Conservation (phyloP, 1,284 basidiomycete species). For the Limonomyces culmigenus region DNA sequence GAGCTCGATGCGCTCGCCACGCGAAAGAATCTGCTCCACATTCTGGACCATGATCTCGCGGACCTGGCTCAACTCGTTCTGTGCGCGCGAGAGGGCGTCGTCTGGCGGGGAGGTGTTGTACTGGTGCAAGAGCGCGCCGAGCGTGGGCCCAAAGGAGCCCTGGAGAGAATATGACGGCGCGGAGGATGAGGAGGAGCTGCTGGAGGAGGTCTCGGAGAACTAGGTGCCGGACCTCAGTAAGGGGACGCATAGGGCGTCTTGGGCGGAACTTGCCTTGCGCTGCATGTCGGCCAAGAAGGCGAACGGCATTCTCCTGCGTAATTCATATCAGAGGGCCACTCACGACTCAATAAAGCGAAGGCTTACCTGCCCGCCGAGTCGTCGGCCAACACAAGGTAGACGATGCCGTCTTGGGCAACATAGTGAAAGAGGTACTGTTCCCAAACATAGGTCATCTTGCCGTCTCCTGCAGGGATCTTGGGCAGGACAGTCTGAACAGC, state of each 20-base stretch:
- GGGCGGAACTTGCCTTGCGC: slow-evolving; percentile 29
- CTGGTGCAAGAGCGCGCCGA: slow-evolving; percentile 61
- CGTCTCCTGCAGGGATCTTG: slow-evolving; percentile 89
- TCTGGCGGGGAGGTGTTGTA: slow-evolving; percentile 82
- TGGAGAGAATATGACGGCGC: slow-evolving; percentile 50
- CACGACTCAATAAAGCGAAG: slow-evolving; percentile 4
- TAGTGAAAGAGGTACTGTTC: slow-evolving; percentile 96
- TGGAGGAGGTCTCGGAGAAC: slow-evolving; percentile 47
- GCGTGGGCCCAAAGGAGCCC: slow-evolving; percentile 46
- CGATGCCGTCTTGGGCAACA: slow-evolving; percentile 72
- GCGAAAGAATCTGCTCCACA: slow-evolving; percentile 83
- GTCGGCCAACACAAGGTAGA: slow-evolving; percentile 88
- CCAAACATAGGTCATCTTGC: slow-evolving; percentile 92
- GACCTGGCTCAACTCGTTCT: slow-evolving; percentile 81
- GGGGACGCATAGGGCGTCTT: slow-evolving; percentile 2
- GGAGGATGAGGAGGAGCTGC: slow-evolving; percentile 29
- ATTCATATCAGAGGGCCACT: too few species aligned
- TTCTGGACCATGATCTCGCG: slow-evolving; percentile 98
- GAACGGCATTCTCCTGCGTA: slow-evolving; percentile 73
- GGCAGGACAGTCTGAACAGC: slow-evolving; percentile 86
- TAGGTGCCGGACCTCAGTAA: slow-evolving; percentile 12
- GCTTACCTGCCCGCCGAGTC: slow-evolving; percentile 72
- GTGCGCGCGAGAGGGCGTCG: slow-evolving; percentile 86
- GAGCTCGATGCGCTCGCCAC: slow-evolving; percentile 92
- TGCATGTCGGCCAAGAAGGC: slow-evolving; percentile 83